Base-by-base conservation (phyloP, 2,329 filamentous ascomycete species). In the Dothistroma pini region DNA sequence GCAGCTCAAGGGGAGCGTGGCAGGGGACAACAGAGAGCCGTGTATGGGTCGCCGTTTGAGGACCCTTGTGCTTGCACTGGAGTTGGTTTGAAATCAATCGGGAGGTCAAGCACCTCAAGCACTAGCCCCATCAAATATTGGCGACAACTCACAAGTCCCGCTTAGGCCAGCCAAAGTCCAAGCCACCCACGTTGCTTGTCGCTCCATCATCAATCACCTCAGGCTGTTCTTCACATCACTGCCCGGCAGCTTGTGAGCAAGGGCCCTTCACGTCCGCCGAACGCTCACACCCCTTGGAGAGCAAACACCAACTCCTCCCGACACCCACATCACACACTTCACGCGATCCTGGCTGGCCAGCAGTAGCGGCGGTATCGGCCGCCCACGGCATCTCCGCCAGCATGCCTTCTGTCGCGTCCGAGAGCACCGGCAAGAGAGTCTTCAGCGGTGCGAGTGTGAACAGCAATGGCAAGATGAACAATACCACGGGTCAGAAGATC, bases 401-500 rank as follows among this genome's bases (percentile, higher is more conserved):
- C 61, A 71, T 71, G 70, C 67, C 70, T 44, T 59, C 59, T 11
- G 59, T 59, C 56, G 62, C 66, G 38, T 53, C 57, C 59, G 58
- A 63, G 35, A 32, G 59, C 44, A 56, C 44, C 58, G 59, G 62
- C 58, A 81, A 81, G 75, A 76, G 80, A 64, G 76, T 77, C 70
- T 81, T 81, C 71, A 78, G 77, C 60, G 79, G 79, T 71, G 69
- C 76, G 61, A 72, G 76, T 62, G 68, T 80, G 62, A 71, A 68
- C 63, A 63, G 70, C 65, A 82, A 82, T 71, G 78, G 78, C 71
- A 77, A 77, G 56, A 71, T 78, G 70, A 79, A 79, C 69, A 75
- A 75, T 63, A 78, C 79, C 65, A 80, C 80, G 61, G 84, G 84
- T 44, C 84, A 86, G 65, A 85, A 84, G 75, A 84, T 88, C 77